Percentiles rank a stretch among this genome's conserved stretches.
These are phyloP conservation scores for Raffaelea albimanens DNA, from an alignment of 2,329 filamentous ascomycete genomes.

Conservation along the genomic window DNA sequence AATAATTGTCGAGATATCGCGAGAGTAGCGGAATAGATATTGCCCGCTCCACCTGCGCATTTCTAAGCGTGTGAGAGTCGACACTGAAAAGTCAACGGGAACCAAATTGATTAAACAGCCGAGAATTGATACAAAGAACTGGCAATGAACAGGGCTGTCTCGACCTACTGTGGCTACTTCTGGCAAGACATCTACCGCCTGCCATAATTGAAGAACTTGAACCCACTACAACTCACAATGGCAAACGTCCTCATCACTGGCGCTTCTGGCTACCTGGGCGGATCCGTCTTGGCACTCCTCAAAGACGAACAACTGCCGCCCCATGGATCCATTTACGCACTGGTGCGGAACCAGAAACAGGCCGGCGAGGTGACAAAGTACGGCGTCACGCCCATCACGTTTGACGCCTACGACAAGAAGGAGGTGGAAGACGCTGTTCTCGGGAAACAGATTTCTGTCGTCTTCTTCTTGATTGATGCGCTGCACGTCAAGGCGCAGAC, in stretches of 20 bases:
- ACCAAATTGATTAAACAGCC: too few relatives aligned
- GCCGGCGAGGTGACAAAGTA: slow-evolving; percentile 32
- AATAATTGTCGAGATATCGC: too few relatives aligned
- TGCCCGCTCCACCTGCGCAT: too few relatives aligned
- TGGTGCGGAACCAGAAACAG: slow-evolving; percentile 35
- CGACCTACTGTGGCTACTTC: too few relatives aligned
- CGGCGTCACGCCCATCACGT: slow-evolving; percentile 28
- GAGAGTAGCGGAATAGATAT: too few relatives aligned
- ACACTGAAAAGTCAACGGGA: too few relatives aligned
- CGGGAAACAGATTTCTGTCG: slow-evolving; percentile 33
- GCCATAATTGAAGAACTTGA: too few relatives aligned
- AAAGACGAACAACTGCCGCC: slow-evolving; percentile 25
- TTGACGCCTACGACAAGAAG: slow-evolving; percentile 27
- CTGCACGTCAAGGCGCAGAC: slow-evolving; percentile 21
- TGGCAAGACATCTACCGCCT: too few relatives aligned
- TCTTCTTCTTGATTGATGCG: slow-evolving; percentile 38
- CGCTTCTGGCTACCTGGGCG: slow-evolving; percentile 43
- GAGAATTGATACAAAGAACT: too few relatives aligned
- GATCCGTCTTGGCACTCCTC: slow-evolving; percentile 33
- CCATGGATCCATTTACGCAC: slow-evolving; percentile 34
- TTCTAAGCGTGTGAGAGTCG: too few relatives aligned
- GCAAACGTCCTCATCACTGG: slow-evolving; percentile 35
- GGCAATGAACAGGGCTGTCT: too few relatives aligned
- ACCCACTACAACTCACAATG: not conserved
- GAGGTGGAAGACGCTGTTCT: slow-evolving; percentile 27